These are phyloP conservation scores for Cicer judaicum DNA, from an alignment of 306 rosid species.

Conservation along the genomic window DNA sequence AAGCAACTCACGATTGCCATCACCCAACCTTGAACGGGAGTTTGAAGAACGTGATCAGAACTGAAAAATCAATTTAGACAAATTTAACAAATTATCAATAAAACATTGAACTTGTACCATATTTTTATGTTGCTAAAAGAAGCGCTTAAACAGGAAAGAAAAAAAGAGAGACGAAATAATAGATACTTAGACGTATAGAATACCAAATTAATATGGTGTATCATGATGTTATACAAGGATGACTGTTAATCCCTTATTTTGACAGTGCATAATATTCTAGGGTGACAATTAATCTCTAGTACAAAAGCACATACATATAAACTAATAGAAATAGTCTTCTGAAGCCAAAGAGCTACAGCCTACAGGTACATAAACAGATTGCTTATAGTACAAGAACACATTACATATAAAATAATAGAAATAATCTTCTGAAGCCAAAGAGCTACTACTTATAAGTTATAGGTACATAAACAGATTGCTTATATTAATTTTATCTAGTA, in stretches of 20 bases:
- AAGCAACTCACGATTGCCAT: constrained; percentile 91
- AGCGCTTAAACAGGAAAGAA: neutral
- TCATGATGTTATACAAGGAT: constrained; percentile 15
- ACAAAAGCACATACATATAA: constrained; percentile 6
- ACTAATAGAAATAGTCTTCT: constrained; percentile 9
- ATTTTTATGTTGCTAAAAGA: neutral
- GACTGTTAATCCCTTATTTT: neutral
- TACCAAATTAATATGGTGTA: neutral
- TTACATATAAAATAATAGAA: constrained; percentile 3
- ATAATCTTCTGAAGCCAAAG: constrained; percentile 9
- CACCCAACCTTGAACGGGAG: constrained; percentile 94
- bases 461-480: neutral
- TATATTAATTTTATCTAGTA: neutral
- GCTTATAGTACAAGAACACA: constrained; percentile 10
- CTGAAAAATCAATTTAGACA: constrained; percentile 58
- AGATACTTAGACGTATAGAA: constrained; percentile 4
- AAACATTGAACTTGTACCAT: constrained; percentile 23
- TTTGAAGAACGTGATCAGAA: constrained; percentile 91
- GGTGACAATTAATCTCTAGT: neutral
- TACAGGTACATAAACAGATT: neutral
- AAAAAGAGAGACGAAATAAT: neutral
- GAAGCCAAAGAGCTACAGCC: neutral
- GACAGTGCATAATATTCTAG: neutral
- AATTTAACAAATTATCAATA: constrained; percentile 21
- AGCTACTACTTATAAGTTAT: neutral